Evolutionary conservation across 768 basidiomycete genomes (phyloP).

Genomic region (Lentinula guzmanii): DNA sequence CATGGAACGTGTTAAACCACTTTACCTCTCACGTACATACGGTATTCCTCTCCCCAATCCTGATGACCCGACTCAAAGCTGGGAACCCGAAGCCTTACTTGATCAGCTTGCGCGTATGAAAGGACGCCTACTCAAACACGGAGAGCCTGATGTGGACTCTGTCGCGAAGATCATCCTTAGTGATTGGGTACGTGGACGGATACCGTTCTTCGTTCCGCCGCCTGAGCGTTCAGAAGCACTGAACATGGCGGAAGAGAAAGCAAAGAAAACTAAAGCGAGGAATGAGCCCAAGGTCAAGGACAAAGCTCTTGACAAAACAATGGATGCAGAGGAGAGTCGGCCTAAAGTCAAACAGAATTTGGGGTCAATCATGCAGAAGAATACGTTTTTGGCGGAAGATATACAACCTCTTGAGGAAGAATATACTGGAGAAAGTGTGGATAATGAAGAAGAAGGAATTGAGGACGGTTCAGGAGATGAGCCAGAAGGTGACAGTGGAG

Average conservation of each 20-base stretch:
- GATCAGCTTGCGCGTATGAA: slow-evolving; percentile 84
- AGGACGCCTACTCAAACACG: slow-evolving; percentile 87
- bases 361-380: slow-evolving; percentile 84
- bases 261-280: slow-evolving; percentile 34
- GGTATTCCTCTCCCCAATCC: slow-evolving; percentile 59
- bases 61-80: slow-evolving; percentile 43
- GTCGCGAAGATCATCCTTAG: slow-evolving; percentile 93
- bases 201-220: slow-evolving; percentile 93
- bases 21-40: slow-evolving; percentile 87
- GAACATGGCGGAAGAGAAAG: slow-evolving; percentile 58
- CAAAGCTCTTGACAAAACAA: slow-evolving; percentile 31
- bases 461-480: slow-evolving; percentile 35
- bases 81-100: slow-evolving; percentile 76
- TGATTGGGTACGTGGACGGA: slow-evolving; percentile 96
- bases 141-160: slow-evolving; percentile 88
- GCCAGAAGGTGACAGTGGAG: slow-evolving; percentile 29
- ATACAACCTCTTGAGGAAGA: slow-evolving; percentile 50
- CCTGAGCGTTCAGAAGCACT: slow-evolving; percentile 76
- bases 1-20: slow-evolving; percentile 85
- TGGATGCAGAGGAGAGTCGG: slow-evolving; percentile 24
- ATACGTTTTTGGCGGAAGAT: slow-evolving; percentile 81
- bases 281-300: slow-evolving; percentile 48
- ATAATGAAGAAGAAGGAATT: slow-evolving; percentile 27
- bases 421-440: slow-evolving; percentile 33
- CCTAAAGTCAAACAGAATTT: slow-evolving; percentile 82